Evolutionary conservation across 345 rosid species (phyloP).

Genomic region (Cardiospermum halicacabum): DNA sequence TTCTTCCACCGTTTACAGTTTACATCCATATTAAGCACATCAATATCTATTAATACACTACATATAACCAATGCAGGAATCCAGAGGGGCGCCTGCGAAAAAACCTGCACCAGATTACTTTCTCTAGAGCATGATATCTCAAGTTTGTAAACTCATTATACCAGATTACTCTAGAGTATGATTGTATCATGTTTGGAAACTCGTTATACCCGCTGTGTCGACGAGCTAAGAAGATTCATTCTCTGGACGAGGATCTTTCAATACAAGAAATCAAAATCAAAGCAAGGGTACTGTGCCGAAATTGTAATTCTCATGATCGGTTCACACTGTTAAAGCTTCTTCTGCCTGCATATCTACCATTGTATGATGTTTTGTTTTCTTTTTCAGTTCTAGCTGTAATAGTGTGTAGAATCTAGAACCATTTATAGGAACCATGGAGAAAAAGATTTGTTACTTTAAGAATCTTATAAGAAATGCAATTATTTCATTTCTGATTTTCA

Average conservation of each 20-base stretch:
- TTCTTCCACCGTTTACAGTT: background rate
- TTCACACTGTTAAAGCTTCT: constrained; percentile 10
- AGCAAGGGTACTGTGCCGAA: constrained; percentile 7
- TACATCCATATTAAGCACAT: background rate
- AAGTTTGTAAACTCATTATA: constrained; percentile 1
- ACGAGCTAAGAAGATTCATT: constrained; percentile 5
- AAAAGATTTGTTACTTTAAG: background rate
- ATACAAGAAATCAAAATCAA: background rate
- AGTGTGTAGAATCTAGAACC: constrained; percentile 12
- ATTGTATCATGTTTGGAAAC: constrained; percentile 9
- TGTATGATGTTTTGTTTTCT: constrained; percentile 5
- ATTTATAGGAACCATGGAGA: constrained; percentile 5
- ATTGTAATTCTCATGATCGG: constrained; percentile 4
- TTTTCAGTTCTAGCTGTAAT: background rate
- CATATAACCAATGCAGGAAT: constrained; percentile 51
- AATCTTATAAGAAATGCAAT: constrained; percentile 7
- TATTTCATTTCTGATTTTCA: too few relatives aligned
- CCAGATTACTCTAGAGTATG: constrained; percentile 53
- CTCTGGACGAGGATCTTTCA: background rate
- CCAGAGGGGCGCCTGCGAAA: constrained; percentile 83
- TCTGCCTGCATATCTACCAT: constrained; percentile 15
- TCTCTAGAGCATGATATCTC: constrained; percentile 35
- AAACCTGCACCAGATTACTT: constrained; percentile 97
- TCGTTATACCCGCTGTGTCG: constrained; percentile 1
- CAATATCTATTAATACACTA: background rate